Evolutionary conservation across 2,329 filamentous ascomycete species (phyloP).

Genomic region (Claviceps sp.): DNA sequence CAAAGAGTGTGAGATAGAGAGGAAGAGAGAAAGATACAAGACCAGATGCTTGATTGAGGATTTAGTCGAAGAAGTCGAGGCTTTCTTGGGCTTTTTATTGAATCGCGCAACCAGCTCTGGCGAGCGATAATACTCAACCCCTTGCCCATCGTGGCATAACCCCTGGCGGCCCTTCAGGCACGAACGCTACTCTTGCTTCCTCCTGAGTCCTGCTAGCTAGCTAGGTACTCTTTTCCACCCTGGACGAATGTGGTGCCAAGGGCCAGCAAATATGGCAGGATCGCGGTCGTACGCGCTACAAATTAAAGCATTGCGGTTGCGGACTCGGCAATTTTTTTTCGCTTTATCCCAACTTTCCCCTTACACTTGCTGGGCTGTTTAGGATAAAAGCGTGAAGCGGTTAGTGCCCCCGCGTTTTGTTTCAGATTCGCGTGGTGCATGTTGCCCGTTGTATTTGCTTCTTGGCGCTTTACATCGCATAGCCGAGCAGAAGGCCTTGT

Average conservation of each 20-base stretch:
- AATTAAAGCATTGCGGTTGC: neutral
- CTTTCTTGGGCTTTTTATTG: neutral
- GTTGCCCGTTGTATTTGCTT: neutral
- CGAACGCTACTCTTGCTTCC: too few relatives aligned
- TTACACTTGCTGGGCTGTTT: neutral
- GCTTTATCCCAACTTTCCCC: neutral
- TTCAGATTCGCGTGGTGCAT: neutral
- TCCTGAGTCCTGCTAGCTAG: too few relatives aligned
- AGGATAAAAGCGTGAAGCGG: neutral
- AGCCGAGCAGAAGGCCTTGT: neutral
- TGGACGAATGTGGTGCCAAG: too few relatives aligned
- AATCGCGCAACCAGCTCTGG: neutral
- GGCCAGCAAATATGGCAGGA: neutral
- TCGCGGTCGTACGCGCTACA: neutral
- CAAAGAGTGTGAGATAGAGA: neutral
- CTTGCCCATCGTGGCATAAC: neutral
- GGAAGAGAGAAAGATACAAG: neutral
- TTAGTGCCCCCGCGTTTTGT: neutral
- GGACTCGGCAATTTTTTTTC: neutral
- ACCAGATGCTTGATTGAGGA: neutral
- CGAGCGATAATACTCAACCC: too few relatives aligned
- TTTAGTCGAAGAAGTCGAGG: neutral
- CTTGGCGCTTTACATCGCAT: neutral
- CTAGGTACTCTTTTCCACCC: too few relatives aligned
- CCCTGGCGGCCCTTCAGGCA: neutral